A percentile compares a stretch with the other conserved stretches of the same genome.
phyloP scores from a whole-genome alignment of 768 basidiomycete species.

The Rhizopogon rudus region DNA sequence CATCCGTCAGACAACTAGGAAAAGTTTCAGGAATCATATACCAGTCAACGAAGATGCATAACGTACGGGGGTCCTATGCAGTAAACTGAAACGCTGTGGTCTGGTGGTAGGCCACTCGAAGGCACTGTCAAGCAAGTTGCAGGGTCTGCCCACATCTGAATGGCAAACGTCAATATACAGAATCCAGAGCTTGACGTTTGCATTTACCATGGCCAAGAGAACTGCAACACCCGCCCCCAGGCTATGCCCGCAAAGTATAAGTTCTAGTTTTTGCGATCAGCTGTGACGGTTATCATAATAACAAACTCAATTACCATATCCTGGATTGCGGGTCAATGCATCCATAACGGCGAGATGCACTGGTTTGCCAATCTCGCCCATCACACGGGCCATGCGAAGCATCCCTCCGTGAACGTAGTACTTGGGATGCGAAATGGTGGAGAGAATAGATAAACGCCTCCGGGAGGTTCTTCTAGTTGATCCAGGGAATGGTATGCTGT shows the following conservation, averaged over 20 bases:
- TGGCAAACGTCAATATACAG: not conserved
- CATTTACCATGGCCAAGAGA: conserved; percentile 63
- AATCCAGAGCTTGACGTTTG: not conserved
- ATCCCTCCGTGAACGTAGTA: conserved; percentile 81
- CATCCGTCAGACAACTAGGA: conserved; percentile 56
- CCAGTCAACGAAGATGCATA: not conserved
- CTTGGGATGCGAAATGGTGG: conserved; percentile 16
- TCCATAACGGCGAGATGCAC: conserved; percentile 71
- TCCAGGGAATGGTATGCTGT: conserved; percentile 32
- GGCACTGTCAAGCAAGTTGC: conserved; percentile 63
- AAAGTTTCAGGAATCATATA: not conserved
- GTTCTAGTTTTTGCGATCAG: conserved; percentile 34
- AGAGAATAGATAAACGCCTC: conserved; percentile 19
- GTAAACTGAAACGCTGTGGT: conserved; percentile 65
- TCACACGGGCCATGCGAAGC: conserved; percentile 70
- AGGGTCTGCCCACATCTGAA: conserved; percentile 83
- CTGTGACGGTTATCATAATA: not conserved
- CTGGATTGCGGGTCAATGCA: conserved; percentile 63
- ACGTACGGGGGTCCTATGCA: conserved; percentile 78
- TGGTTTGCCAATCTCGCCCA: conserved; percentile 74
- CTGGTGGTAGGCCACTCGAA: conserved; percentile 65
- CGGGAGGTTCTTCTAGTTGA: conserved; percentile 18
- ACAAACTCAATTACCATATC: conserved; percentile 47
- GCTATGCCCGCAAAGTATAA: conserved; percentile 80
- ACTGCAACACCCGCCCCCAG: conserved; percentile 80